A percentile compares a stretch with the other conserved stretches of the same genome.
Evolutionary conservation across 495 filamentous ascomycete species (phyloP).

Genomic region (Penicillium mononematosum): DNA sequence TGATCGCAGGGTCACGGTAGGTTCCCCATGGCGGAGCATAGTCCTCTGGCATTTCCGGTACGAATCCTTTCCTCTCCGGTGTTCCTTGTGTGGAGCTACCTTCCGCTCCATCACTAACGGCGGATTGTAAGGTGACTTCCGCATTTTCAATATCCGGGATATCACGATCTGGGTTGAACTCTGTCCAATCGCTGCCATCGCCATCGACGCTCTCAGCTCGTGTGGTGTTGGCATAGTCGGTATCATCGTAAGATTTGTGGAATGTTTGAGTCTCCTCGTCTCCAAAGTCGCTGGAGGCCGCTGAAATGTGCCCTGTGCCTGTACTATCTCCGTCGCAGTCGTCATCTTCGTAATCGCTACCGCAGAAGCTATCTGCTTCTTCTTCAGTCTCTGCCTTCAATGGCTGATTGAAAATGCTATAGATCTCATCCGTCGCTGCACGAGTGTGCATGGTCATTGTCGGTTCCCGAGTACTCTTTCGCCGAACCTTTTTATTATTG

Average conservation of each 20-base stretch:
- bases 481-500: constrained; percentile 67
- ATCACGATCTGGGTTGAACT: constrained; percentile 74
- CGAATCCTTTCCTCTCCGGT: constrained; percentile 48
- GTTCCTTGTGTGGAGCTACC: constrained; percentile 24
- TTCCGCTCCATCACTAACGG: constrained; percentile 27
- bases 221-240: constrained; percentile 46
- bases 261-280: constrained; percentile 57
- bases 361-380: constrained; percentile 42
- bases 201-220: constrained; percentile 56
- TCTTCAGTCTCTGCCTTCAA: constrained; percentile 55
- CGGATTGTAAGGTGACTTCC: constrained; percentile 32
- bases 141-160: constrained; percentile 50
- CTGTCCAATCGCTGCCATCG: constrained; percentile 70
- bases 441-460: constrained; percentile 97
- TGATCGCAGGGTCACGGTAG: constrained; percentile 71
- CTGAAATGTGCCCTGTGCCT: constrained; percentile 66
- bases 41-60: constrained; percentile 78
- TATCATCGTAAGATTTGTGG: constrained; percentile 41
- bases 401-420: constrained; percentile 93
- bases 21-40: constrained; percentile 72
- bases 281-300: constrained; percentile 60
- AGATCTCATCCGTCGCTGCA: constrained; percentile 94
- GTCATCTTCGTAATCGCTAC: constrained; percentile 63
- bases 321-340: constrained; percentile 84
- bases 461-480: constrained; percentile 74